These are phyloP conservation scores for Syncephalis fuscata DNA, from an alignment of 371 early-diverging fungal genomes.

Conservation along the genomic window DNA sequence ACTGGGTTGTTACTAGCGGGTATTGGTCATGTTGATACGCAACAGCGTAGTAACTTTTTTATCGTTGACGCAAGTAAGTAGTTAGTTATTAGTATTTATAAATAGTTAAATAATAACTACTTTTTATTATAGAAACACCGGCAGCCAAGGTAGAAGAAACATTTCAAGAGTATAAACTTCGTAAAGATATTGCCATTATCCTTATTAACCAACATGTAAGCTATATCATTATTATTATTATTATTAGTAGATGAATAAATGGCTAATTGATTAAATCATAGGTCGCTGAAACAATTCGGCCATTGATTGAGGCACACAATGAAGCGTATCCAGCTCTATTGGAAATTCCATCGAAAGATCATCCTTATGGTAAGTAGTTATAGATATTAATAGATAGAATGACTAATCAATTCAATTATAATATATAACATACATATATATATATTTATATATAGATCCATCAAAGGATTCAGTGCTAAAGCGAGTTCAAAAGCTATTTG, in stretches of 20 bases:
- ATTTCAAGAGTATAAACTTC: conserved; percentile 70
- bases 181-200: conserved; percentile 95
- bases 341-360: conserved; percentile 98
- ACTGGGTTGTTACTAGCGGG: conserved; percentile 95
- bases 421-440: conserved; percentile 1
- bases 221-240: background rate
- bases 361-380: conserved; percentile 64
- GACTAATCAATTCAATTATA: background rate
- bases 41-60: conserved; percentile 81
- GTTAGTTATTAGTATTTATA: background rate
- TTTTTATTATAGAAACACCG: conserved; percentile 57
- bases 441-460: too few relatives aligned
- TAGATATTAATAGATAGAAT: conserved; percentile 16
- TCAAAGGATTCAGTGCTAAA: conserved; percentile 92
- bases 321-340: conserved; percentile 91
- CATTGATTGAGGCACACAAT: conserved; percentile 73
- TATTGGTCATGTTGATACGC: conserved; percentile 78
- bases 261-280: conserved; percentile 10
- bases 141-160: conserved; percentile 74
- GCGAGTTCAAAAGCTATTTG: conserved; percentile 71
- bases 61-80: conserved; percentile 84
- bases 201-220: conserved; percentile 92
- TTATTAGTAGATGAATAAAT: background rate
- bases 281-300: conserved; percentile 89
- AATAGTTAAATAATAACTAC: background rate